Conservation (phyloP, 805 yeast species). For the Saitoella complicata region DNA sequence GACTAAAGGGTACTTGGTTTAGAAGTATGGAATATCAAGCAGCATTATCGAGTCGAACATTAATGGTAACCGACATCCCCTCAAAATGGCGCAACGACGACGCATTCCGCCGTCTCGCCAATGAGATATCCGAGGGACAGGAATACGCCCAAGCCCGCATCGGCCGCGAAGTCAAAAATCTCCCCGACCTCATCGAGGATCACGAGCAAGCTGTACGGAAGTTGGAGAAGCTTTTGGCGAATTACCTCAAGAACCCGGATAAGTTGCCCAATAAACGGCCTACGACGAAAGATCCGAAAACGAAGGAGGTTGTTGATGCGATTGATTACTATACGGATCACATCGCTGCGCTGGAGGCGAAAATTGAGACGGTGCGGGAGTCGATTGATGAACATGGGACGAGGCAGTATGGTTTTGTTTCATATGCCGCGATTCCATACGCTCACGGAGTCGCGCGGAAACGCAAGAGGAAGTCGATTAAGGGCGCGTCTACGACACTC, state of each 20-base stretch:
- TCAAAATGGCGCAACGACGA: constrained; percentile 12
- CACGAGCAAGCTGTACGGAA: constrained; percentile 14
- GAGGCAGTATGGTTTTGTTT: constrained; percentile 21
- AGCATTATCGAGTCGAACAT: constrained; percentile 18
- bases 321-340: constrained; percentile 15
- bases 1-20: constrained; percentile 15
- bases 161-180: constrained; percentile 17
- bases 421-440: constrained; percentile 14
- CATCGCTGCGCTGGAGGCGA: constrained; percentile 11
- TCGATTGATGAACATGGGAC: constrained; percentile 10
- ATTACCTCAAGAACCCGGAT: constrained; percentile 16
- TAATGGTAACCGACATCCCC: constrained; percentile 21
- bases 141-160: constrained; percentile 15
- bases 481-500: constrained; percentile 12
- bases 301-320: constrained; percentile 15
- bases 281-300: constrained; percentile 9
- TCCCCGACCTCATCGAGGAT: constrained; percentile 15
- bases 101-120: constrained; percentile 14
- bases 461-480: not conserved
- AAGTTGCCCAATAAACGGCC: constrained; percentile 16
- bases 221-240: constrained; percentile 18
- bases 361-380: constrained; percentile 15
- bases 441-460: constrained; percentile 16
- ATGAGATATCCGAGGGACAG: constrained; percentile 1
- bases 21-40: constrained; percentile 14